phyloP scores from a whole-genome alignment of 1,284 basidiomycete species.

The Moesziomyces aphidis region DNA sequence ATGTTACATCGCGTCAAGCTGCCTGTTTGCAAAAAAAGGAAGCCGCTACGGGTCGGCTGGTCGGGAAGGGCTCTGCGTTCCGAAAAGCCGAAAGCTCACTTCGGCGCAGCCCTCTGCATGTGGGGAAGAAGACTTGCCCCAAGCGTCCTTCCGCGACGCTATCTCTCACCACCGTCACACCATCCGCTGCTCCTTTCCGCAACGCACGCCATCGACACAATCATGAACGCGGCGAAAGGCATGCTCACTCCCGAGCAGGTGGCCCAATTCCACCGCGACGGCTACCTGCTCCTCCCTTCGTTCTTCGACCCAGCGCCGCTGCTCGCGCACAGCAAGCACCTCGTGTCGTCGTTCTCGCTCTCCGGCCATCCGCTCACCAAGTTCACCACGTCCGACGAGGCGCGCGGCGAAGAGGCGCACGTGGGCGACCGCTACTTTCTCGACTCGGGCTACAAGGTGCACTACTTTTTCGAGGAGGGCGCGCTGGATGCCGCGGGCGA shows the following conservation, averaged over 20 bases:
- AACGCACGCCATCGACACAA: neutral
- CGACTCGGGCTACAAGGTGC: constrained; percentile 80
- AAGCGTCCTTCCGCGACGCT: neutral
- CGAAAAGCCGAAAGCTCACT: constrained; percentile 11
- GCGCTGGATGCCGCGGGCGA: constrained; percentile 70
- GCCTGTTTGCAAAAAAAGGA: neutral
- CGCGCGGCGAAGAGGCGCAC: constrained; percentile 34
- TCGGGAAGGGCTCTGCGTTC: constrained; percentile 6
- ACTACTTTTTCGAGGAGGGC: constrained; percentile 87
- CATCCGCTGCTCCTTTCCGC: neutral
- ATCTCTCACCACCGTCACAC: neutral
- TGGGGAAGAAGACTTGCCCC: neutral
- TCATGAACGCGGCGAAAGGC: constrained; percentile 1
- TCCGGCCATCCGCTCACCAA: constrained; percentile 88
- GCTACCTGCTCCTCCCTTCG: constrained; percentile 81
- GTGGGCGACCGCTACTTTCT: constrained; percentile 91
- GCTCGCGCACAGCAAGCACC: constrained; percentile 74
- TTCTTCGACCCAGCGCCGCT: constrained; percentile 80
- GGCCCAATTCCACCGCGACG: constrained; percentile 54
- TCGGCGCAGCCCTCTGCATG: neutral
- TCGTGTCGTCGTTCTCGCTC: constrained; percentile 81
- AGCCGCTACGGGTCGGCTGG: constrained; percentile 3
- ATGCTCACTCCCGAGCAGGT: constrained; percentile 43
- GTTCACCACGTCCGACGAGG: constrained; percentile 78
- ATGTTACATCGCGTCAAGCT: neutral